A percentile compares a stretch with the other conserved stretches of the same genome.
These are phyloP conservation scores for Colletotrichum sp. DNA, from an alignment of 2,329 filamentous ascomycete genomes.

Conservation along the genomic window DNA sequence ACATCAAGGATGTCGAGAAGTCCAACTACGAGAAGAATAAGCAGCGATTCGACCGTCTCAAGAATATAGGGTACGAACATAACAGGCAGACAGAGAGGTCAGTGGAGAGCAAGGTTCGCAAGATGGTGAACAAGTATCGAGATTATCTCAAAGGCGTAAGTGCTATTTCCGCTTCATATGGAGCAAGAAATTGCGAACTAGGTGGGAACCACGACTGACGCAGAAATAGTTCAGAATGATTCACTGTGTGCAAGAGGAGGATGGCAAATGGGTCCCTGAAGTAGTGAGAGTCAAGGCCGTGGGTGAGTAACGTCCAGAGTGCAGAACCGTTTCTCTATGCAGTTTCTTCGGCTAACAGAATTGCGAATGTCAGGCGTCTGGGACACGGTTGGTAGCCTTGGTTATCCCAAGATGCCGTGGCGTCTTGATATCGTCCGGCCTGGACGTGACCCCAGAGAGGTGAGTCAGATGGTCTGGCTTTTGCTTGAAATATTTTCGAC, in stretches of 20 bases:
- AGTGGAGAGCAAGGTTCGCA: background rate
- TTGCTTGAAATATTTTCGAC: background rate
- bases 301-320: background rate
- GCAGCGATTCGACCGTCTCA: background rate
- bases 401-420: slow-evolving; percentile 25
- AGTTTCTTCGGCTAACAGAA: background rate
- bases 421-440: background rate
- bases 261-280: background rate
- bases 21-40: background rate
- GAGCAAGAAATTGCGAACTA: rapidly evolving
- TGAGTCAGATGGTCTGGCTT: background rate
- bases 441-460: slow-evolving; percentile 6
- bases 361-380: slow-evolving; percentile 43
- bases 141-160: background rate
- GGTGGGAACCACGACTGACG: background rate
- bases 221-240: background rate
- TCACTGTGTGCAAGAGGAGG: background rate
- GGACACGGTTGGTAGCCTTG: slow-evolving; percentile 54
- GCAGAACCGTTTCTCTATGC: background rate
- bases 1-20: background rate
- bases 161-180: rapidly evolving
- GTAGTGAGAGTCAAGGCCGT: slow-evolving; percentile 2
- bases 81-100: background rate
- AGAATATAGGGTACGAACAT: background rate
- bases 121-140: background rate